These are phyloP conservation scores for Psidium friedrichsthalianum DNA, from an alignment of 345 rosid genomes.

Conservation along the genomic window DNA sequence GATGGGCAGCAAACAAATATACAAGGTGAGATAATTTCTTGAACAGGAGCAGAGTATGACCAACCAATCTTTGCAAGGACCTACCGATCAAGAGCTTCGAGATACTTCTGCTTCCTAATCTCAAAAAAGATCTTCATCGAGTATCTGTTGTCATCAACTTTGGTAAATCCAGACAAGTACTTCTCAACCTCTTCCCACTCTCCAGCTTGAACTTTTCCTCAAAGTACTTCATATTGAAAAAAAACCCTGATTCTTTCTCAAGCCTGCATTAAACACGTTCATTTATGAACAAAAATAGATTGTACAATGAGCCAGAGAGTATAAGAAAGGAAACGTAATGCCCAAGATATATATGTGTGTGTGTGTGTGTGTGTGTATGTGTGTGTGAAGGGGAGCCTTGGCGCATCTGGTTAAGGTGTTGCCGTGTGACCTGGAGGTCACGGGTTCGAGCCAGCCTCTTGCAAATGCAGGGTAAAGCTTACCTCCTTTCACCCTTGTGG, in stretches of 20 bases:
- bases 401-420: too few species aligned
- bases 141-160: slow-evolving; percentile 61
- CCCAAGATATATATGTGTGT: background rate
- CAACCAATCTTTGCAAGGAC: background rate
- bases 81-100: slow-evolving; percentile 82
- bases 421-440: too few species aligned
- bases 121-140: slow-evolving; percentile 88
- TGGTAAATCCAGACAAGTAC: slow-evolving; percentile 53
- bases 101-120: slow-evolving; percentile 85
- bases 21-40: background rate
- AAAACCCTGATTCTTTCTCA: slow-evolving; percentile 62
- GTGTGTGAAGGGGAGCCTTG: too few species aligned
- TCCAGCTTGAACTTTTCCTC: slow-evolving; percentile 68
- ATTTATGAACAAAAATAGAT: background rate
- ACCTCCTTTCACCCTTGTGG: too few species aligned
- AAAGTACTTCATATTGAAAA: slow-evolving; percentile 60
- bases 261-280: slow-evolving; percentile 23
- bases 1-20: background rate
- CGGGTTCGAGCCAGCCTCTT: too few species aligned
- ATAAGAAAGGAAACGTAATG: background rate
- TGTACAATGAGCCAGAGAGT: background rate
- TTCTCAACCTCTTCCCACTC: slow-evolving; percentile 72
- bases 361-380: too few species aligned
- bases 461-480: too few species aligned
- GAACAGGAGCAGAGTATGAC: background rate